These are phyloP conservation scores for Suhomyces kilbournensis DNA, from an alignment of 805 yeast species.

Conservation along the genomic window DNA sequence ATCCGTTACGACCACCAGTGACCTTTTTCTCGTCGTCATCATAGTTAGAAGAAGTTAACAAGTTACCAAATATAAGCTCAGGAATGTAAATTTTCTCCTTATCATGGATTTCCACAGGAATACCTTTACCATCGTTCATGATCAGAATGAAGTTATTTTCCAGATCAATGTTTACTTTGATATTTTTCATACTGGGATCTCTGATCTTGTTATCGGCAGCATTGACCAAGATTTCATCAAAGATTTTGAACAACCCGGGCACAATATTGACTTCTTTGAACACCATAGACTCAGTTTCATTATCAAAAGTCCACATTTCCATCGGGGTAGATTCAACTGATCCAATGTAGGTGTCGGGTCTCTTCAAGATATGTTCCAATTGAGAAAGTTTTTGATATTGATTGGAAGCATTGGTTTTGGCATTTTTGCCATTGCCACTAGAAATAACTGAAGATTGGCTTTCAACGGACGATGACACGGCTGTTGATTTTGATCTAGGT, in stretches of 20 bases:
- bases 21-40: constrained; percentile 95
- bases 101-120: constrained; percentile 88
- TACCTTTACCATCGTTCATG: constrained; percentile 91
- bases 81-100: constrained; percentile 94
- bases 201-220: constrained; percentile 98
- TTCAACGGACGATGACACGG: not conserved
- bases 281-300: constrained; percentile 37
- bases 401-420: constrained; percentile 47
- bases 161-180: constrained; percentile 77
- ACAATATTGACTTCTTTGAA: constrained; percentile 73
- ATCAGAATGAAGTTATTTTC: constrained; percentile 75
- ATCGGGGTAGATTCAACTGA: constrained; percentile 80
- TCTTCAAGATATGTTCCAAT: constrained; percentile 89
- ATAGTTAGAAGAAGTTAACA: constrained; percentile 91
- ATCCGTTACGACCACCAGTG: constrained; percentile 98
- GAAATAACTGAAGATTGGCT: constrained; percentile 9
- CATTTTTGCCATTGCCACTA: constrained; percentile 8
- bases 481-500: not conserved
- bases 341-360: constrained; percentile 98
- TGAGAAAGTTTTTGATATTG: constrained; percentile 94
- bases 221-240: constrained; percentile 94
- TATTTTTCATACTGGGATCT: constrained; percentile 83
- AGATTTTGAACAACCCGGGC: constrained; percentile 94
- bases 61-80: constrained; percentile 91
- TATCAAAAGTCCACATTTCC: constrained; percentile 82